phyloP scores from a whole-genome alignment of 495 filamentous ascomycete species.

The Tuber brumale region DNA sequence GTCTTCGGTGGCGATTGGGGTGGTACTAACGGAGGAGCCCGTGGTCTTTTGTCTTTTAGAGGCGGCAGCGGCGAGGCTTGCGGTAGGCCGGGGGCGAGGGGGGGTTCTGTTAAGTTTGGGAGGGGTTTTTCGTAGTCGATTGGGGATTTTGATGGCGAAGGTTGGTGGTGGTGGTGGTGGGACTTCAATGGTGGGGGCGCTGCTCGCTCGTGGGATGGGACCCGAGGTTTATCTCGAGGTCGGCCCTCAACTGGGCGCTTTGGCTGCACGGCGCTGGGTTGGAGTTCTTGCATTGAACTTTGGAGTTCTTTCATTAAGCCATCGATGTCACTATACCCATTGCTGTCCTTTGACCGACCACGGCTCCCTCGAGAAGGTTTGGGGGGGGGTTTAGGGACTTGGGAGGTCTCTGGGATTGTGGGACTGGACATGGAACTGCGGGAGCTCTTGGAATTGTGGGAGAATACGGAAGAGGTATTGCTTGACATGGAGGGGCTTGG shows the following conservation, averaged over 20 bases:
- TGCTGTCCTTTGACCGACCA: constrained; percentile 15
- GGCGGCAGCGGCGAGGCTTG: constrained; percentile 4
- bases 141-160: constrained; percentile 9
- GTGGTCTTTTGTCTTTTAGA: constrained; percentile 24
- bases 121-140: constrained; percentile 5
- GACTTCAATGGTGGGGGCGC: constrained; percentile 8
- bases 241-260: constrained; percentile 6
- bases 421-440: constrained; percentile 30
- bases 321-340: constrained; percentile 43
- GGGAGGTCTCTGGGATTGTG: constrained; percentile 40
- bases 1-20: constrained; percentile 39
- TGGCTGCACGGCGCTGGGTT: constrained; percentile 21
- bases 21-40: constrained; percentile 30
- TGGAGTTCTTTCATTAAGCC: constrained; percentile 52
- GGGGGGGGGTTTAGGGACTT: constrained; percentile 40
- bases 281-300: constrained; percentile 47
- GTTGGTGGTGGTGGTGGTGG: constrained; percentile 13
- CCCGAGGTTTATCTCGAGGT: constrained; percentile 42
- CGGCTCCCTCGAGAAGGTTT: constrained; percentile 33
- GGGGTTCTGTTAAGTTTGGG: constrained; percentile 37
- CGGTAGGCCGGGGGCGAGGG: constrained; percentile 6
- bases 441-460: constrained; percentile 36
- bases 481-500: constrained; percentile 38
- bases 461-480: constrained; percentile 37
- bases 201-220: constrained; percentile 20